Evolutionary conservation across 495 filamentous ascomycete species (phyloP).

Genomic region (Penicillium silybi): DNA sequence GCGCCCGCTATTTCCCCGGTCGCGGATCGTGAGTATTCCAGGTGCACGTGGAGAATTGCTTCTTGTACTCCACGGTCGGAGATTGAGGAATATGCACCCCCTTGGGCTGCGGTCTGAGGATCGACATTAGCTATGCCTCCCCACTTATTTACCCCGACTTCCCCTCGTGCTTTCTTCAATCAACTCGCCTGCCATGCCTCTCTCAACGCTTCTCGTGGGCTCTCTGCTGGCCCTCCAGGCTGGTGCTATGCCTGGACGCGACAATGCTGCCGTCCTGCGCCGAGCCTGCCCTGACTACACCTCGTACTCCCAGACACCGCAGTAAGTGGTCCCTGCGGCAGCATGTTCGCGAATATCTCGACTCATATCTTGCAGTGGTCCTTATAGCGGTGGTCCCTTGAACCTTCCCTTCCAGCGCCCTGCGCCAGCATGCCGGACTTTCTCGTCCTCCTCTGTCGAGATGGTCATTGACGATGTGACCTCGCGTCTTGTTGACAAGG

Average conservation of each 20-base stretch:
- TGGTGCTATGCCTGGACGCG: conserved; percentile 21
- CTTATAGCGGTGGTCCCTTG: conserved; percentile 74
- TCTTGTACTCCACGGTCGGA: neutral
- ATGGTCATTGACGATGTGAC: conserved; percentile 80
- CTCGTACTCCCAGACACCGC: conserved; percentile 41
- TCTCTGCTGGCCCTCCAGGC: conserved; percentile 25
- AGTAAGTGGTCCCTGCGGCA: conserved; percentile 30
- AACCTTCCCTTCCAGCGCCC: conserved; percentile 89
- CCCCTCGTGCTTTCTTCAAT: neutral
- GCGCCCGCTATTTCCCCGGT: conserved; percentile 11
- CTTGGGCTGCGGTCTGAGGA: conserved; percentile 13
- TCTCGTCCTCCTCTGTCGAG: conserved; percentile 80
- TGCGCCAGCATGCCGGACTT: conserved; percentile 75
- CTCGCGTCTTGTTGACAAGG: conserved; percentile 73
- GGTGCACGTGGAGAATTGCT: neutral
- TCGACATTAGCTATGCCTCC: conserved; percentile 13
- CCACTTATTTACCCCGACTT: conserved; percentile 7
- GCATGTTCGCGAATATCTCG: neutral
- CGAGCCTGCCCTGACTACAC: conserved; percentile 51
- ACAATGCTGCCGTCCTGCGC: conserved; percentile 30
- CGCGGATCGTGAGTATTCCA: neutral
- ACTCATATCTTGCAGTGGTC: conserved; percentile 47
- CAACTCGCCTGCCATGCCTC: conserved; percentile 10
- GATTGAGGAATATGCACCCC: conserved; percentile 19
- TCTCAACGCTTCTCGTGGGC: conserved; percentile 23